Percentiles rank a stretch among this genome's conserved stretches.
Evolutionary conservation across 2,329 filamentous ascomycete genomes (phyloP).

Genomic region (Ilyonectria destructans): DNA sequence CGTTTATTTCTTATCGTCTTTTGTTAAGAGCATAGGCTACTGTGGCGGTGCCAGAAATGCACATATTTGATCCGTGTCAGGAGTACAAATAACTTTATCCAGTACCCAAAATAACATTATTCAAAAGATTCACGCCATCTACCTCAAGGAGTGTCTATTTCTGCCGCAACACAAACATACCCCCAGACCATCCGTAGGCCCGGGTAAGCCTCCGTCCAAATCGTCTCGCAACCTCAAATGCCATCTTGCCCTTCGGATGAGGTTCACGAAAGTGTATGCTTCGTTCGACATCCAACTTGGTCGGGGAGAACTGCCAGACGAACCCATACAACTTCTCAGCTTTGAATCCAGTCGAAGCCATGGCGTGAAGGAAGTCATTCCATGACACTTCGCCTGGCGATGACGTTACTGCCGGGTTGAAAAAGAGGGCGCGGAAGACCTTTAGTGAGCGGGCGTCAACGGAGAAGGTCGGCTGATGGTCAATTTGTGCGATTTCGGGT

Average conservation of each 20-base stretch:
- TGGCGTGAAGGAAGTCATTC: conserved; percentile 69
- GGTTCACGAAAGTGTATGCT: conserved; percentile 76
- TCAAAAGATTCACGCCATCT: too few species aligned
- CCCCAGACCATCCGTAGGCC: conserved; percentile 66
- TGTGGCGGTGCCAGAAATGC: too few species aligned
- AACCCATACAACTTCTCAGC: conserved; percentile 73
- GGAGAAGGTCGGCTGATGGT: conserved; percentile 30
- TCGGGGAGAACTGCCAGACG: conserved; percentile 72
- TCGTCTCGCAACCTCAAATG: conserved; percentile 62
- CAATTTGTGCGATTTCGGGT: background rate
- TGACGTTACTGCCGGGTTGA: conserved; percentile 53
- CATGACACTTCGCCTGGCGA: conserved; percentile 66
- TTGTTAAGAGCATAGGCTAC: too few species aligned
- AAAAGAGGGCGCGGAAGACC: conserved; percentile 61
- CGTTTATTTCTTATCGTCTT: too few species aligned
- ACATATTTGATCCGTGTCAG: too few species aligned
- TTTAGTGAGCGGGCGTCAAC: conserved; percentile 55
- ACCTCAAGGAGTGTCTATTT: background rate
- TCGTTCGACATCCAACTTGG: conserved; percentile 58
- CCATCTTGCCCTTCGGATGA: conserved; percentile 69
- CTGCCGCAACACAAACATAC: conserved; percentile 58
- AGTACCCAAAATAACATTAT: too few species aligned
- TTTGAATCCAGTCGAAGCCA: conserved; percentile 65
- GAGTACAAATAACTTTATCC: too few species aligned
- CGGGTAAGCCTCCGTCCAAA: conserved; percentile 65